Evolutionary conservation across 805 yeast species (phyloP), one percentile per base, ranked within the genome.

Genomic region (Cyberlindnera euphorbiae): DNA sequence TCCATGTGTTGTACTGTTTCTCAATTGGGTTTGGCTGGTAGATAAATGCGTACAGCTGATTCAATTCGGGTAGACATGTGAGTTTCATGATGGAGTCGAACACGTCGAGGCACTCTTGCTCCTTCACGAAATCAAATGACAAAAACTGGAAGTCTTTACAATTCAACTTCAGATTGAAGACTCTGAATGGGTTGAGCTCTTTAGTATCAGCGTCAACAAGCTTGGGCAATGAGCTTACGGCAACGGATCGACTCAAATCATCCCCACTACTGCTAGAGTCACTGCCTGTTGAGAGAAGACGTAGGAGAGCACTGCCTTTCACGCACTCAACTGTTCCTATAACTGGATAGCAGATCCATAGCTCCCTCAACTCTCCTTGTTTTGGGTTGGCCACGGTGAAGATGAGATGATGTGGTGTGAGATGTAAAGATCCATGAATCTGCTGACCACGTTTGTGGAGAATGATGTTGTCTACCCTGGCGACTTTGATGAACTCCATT

Each of bases 281-380:
- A n/a, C n/a, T n/a, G n/a, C n/a, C n/a, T n/a, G 25, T 35, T 25
- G 17, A 35, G 21, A 46, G 46, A 35, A 51, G 44, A 30, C 49
- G 51, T 32, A 57, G 44, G 34, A 58, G 50, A 0, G 45, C 78
- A 63, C 36, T 82, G 58, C 44, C 89, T 73, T 58, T 42, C 73
- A 63, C 56, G 75, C 47, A 72, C 11, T 38, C 13, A 5, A 41
- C 49, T 8, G 44, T 73, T 1, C 82, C 76, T 31, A 89, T 78
- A 44, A 88, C 75, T 1, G 97, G 96, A 58, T 87, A 90, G 41
- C 95, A 82, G 21, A 87, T 71, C 98, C 97, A 93, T 21, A 86
- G 74, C 57, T 93, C 97, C 39, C 77, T 65, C 16, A 45, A 28
- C 21, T 40, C 45, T 1, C 43, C 39, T 21, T 45, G 45, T 32